Evolutionary conservation across 2,329 filamentous ascomycete genomes (phyloP).

Genomic region (Fusarium solani-melongenae): DNA sequence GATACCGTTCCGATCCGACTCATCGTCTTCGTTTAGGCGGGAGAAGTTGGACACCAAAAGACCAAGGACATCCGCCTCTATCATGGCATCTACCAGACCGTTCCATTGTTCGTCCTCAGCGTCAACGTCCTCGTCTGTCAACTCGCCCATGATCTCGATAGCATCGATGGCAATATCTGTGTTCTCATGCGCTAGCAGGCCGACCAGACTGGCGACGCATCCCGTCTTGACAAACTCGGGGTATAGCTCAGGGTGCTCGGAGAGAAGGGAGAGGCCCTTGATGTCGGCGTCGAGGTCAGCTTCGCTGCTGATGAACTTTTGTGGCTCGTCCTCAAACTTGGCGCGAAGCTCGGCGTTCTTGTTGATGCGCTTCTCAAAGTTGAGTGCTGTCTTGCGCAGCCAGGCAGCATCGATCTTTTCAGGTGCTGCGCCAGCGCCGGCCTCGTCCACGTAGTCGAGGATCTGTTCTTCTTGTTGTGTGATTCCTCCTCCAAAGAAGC

Average conservation of each 20-base stretch:
- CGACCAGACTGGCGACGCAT: constrained; percentile 78
- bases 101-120: constrained; percentile 86
- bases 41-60: constrained; percentile 82
- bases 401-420: constrained; percentile 87
- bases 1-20: constrained; percentile 82
- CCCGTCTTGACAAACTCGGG: constrained; percentile 81
- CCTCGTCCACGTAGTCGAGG: constrained; percentile 84
- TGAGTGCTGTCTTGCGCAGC: constrained; percentile 83
- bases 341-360: constrained; percentile 92
- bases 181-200: constrained; percentile 91
- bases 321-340: constrained; percentile 82
- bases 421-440: constrained; percentile 54
- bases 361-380: constrained; percentile 89
- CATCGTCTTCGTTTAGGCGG: constrained; percentile 79
- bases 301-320: constrained; percentile 86
- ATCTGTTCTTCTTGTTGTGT: constrained; percentile 83
- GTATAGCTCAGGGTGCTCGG: constrained; percentile 88
- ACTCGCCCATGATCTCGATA: constrained; percentile 87
- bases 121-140: constrained; percentile 92
- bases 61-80: constrained; percentile 77
- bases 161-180: constrained; percentile 95
- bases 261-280: constrained; percentile 85
- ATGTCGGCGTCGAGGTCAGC: constrained; percentile 91
- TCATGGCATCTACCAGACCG: constrained; percentile 73
- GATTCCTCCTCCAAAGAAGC: constrained; percentile 95